Evolutionary conservation across 179 eudicot species (phyloP).

Genomic region (Amaranthus tricolor): DNA sequence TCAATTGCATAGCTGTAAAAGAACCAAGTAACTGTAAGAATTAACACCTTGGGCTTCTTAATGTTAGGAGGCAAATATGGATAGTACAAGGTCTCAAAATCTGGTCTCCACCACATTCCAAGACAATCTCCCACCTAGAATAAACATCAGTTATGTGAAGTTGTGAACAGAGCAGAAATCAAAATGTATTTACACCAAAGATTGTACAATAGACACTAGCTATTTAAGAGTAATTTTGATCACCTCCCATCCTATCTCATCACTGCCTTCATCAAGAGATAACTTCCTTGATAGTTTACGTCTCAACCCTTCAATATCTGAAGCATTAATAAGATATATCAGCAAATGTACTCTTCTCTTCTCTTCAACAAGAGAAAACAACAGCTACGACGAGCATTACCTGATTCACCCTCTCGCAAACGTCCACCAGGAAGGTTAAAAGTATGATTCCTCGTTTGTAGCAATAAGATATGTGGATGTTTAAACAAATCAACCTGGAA

Average conservation of each 20-base stretch:
- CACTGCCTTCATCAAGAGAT: conserved; percentile 38
- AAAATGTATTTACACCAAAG: not conserved
- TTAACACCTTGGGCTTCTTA: conserved; percentile 55
- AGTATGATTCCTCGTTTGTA: conserved; percentile 54
- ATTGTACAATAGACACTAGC: not conserved
- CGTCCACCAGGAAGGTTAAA: conserved; percentile 76
- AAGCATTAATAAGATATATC: not conserved
- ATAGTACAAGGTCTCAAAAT: conserved; percentile 48
- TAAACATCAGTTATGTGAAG: not conserved
- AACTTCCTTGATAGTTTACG: conserved; percentile 66
- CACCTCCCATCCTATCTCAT: conserved; percentile 61
- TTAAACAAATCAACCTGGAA: conserved; percentile 65
- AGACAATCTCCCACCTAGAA: conserved; percentile 66
- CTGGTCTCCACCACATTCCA: conserved; percentile 73
- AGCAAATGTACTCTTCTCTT: not conserved
- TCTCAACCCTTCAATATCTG: conserved; percentile 58
- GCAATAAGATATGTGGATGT: conserved; percentile 62
- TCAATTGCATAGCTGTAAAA: not conserved
- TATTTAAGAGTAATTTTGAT: not conserved
- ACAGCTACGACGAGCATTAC: conserved; percentile 22
- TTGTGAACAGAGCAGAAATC: not conserved
- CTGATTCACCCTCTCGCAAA: conserved; percentile 62
- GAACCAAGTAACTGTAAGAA: not conserved
- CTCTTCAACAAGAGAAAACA: not conserved
- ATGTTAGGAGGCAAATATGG: conserved; percentile 63